phyloP scores from a whole-genome alignment of 192 early-diverging fungal genomes.

The Gryganskiella cystojenkinii region DNA sequence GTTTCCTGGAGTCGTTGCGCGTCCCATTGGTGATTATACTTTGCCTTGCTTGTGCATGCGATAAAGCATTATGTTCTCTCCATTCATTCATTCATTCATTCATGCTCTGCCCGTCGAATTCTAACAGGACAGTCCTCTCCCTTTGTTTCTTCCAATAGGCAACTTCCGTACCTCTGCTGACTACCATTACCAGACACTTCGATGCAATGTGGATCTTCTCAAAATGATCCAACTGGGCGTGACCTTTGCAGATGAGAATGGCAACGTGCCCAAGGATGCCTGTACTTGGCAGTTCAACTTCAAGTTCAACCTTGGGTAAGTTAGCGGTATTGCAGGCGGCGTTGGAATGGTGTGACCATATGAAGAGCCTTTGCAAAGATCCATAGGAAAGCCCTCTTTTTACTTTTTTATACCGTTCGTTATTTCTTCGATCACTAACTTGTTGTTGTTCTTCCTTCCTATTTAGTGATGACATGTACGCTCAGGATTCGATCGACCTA shows the following conservation, averaged over 20 bases:
- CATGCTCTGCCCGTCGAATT: neutral
- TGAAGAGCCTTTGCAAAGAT: too few species aligned
- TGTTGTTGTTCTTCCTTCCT: neutral
- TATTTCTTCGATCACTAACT: constrained; percentile 11
- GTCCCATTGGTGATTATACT: constrained; percentile 80
- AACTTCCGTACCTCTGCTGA: constrained; percentile 95
- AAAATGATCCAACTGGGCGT: constrained; percentile 99
- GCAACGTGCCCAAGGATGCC: constrained; percentile 84
- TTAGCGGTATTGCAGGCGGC: constrained; percentile 5
- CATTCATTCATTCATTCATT: neutral
- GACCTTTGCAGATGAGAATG: constrained; percentile 89
- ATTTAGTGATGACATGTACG: constrained; percentile 95
- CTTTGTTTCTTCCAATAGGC: constrained; percentile 40
- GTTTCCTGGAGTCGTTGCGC: constrained; percentile 97
- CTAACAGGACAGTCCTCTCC: too few species aligned
- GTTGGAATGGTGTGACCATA: neutral
- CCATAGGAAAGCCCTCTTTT: neutral
- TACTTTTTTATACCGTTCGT: neutral
- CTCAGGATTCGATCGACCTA: constrained; percentile 98
- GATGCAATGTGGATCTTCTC: constrained; percentile 97
- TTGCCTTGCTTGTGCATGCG: neutral
- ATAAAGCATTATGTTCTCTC: neutral
- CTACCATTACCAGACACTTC: constrained; percentile 97
- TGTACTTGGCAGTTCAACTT: constrained; percentile 99
- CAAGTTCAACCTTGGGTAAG: constrained; percentile 90